Conservation (phyloP, 768 basidiomycete species). For the Calvatia gigantea region DNA sequence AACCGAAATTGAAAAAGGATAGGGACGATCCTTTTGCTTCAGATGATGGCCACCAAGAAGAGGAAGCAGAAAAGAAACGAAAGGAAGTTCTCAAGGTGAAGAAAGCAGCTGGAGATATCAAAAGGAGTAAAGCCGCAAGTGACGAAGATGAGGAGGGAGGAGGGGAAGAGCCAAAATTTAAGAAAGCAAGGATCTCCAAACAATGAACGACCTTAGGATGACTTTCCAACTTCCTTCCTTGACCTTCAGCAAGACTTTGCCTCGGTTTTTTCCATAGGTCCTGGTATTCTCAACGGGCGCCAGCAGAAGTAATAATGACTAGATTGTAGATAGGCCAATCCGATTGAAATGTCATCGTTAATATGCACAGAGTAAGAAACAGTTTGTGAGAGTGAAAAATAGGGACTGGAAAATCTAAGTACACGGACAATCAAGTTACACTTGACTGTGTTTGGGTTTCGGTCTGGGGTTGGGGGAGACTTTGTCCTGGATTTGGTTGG, state of each 20-base stretch:
- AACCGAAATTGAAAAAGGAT: slow-evolving; percentile 46
- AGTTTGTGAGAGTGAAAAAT: no score
- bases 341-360: no score
- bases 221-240: no score
- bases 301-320: no score
- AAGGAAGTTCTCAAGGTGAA: slow-evolving; percentile 19
- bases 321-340: no score
- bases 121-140: slow-evolving; percentile 17
- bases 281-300: no score
- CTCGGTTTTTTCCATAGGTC: no score
- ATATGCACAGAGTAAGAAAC: no score
- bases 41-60: slow-evolving; percentile 30
- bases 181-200: slow-evolving; percentile 15
- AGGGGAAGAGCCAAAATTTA: slow-evolving; percentile 20
- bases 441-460: background rate
- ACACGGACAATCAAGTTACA: no score
- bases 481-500: background rate
- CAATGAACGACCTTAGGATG: no score
- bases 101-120: slow-evolving; percentile 12
- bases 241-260: no score
- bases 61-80: background rate
- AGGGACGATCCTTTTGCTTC: slow-evolving; percentile 60
- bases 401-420: no score
- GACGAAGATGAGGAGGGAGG: slow-evolving; percentile 28
- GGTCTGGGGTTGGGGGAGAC: background rate